These are phyloP conservation scores for Corchorus olitorius DNA, from an alignment of 345 rosid species.

Conservation along the genomic window DNA sequence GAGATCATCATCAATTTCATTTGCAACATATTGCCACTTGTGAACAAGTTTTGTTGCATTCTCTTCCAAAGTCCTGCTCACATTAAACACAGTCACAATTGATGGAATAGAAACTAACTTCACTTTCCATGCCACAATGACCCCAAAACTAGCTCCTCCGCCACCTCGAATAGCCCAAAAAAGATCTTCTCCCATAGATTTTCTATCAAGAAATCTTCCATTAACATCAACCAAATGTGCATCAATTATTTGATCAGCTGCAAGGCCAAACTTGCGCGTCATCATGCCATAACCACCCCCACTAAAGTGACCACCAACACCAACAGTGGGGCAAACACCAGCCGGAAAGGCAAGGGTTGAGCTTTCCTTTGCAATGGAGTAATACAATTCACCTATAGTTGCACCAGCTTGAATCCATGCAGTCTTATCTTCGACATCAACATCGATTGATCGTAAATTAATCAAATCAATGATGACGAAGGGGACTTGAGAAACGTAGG, in stretches of 20 bases:
- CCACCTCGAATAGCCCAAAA: too few species aligned
- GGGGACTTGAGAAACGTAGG: conserved; percentile 39
- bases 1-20: conserved; percentile 30
- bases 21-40: too few species aligned
- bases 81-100: too few species aligned
- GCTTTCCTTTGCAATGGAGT: conserved; percentile 39
- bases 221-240: conserved; percentile 40
- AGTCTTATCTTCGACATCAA: conserved; percentile 25
- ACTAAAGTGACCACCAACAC: conserved; percentile 43
- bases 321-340: conserved; percentile 45
- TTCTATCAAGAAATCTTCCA: conserved; percentile 42
- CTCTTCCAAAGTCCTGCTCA: too few species aligned
- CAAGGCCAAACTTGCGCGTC: conserved; percentile 48
- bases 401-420: conserved; percentile 56
- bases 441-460: conserved; percentile 31
- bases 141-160: too few species aligned
- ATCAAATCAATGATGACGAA: conserved; percentile 45
- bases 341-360: conserved; percentile 49
- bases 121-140: too few species aligned
- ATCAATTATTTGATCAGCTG: conserved; percentile 45
- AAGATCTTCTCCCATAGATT: conserved; percentile 42
- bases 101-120: too few species aligned
- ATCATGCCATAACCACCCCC: conserved; percentile 49
- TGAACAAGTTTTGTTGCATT: too few species aligned
- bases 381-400: conserved; percentile 50